phyloP scores from a whole-genome alignment of 2,329 filamentous ascomycete species.

The Trichophyton equinum region DNA sequence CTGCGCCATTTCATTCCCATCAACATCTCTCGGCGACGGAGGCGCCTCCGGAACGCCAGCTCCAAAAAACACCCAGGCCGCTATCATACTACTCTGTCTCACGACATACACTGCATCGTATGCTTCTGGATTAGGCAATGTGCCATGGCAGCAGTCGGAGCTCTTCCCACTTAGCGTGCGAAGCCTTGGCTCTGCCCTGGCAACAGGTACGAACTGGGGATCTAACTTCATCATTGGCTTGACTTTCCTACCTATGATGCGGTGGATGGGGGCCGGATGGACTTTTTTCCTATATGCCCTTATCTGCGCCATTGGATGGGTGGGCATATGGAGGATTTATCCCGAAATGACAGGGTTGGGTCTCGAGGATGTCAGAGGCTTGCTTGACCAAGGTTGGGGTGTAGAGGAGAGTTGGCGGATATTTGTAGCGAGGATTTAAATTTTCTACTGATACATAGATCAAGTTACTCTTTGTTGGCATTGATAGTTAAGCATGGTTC shows the following conservation, averaged over 20 bases:
- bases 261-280: constrained; percentile 55
- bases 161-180: constrained; percentile 61
- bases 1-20: constrained; percentile 60
- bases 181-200: constrained; percentile 48
- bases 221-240: constrained; percentile 77
- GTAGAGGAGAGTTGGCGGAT: constrained; percentile 39
- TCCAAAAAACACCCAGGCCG: constrained; percentile 12
- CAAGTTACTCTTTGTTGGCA: neutral
- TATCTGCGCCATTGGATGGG: constrained; percentile 56
- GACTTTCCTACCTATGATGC: constrained; percentile 81
- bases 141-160: constrained; percentile 94
- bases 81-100: constrained; percentile 59
- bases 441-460: neutral
- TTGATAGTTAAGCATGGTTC: neutral
- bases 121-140: constrained; percentile 76
- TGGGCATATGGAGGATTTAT: constrained; percentile 60
- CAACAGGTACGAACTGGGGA: constrained; percentile 71
- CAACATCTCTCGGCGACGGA: constrained; percentile 31
- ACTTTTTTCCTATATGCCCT: constrained; percentile 72
- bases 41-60: constrained; percentile 13
- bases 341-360: constrained; percentile 74
- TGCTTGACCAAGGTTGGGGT: constrained; percentile 64
- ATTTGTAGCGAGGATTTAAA: constrained; percentile 8
- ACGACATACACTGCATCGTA: constrained; percentile 76
- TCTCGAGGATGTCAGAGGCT: constrained; percentile 63